Evolutionary conservation across 495 filamentous ascomycete species (phyloP).

Genomic region (Filosporella fistucella): DNA sequence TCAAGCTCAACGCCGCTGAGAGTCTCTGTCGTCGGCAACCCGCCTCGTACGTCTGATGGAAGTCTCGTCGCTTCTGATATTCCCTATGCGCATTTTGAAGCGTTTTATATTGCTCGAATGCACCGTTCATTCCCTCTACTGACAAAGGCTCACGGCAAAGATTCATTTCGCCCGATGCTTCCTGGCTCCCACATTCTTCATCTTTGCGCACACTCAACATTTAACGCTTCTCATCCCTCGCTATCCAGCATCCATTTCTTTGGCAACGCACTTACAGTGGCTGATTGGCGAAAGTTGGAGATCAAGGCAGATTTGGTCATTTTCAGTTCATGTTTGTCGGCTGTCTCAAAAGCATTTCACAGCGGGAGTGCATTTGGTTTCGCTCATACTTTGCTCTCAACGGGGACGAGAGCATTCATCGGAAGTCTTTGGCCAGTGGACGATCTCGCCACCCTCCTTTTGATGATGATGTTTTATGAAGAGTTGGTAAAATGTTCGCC

Average conservation of each 20-base stretch:
- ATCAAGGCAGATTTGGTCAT: background rate
- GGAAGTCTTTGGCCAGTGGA: background rate
- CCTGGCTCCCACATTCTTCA: background rate
- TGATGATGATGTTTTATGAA: background rate
- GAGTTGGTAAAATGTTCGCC: background rate
- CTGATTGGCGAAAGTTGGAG: background rate
- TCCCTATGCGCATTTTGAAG: background rate
- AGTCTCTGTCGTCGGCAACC: background rate
- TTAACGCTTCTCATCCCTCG: background rate
- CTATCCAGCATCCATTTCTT: background rate
- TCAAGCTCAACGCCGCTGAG: background rate
- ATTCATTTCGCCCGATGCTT: background rate
- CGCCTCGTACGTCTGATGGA: background rate
- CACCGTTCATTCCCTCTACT: background rate
- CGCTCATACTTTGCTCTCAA: background rate
- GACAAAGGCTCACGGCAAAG: background rate
- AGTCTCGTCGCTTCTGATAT: background rate
- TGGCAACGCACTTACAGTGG: background rate
- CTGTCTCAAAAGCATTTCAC: background rate
- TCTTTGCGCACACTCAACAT: background rate
- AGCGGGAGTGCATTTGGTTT: background rate
- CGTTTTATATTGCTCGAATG: background rate
- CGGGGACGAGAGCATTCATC: background rate
- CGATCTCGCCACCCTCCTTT: background rate
- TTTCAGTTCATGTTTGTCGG: background rate